Base-by-base conservation (phyloP, 1,139 yeast genomes). In the Blastobotrys persicus region DNA sequence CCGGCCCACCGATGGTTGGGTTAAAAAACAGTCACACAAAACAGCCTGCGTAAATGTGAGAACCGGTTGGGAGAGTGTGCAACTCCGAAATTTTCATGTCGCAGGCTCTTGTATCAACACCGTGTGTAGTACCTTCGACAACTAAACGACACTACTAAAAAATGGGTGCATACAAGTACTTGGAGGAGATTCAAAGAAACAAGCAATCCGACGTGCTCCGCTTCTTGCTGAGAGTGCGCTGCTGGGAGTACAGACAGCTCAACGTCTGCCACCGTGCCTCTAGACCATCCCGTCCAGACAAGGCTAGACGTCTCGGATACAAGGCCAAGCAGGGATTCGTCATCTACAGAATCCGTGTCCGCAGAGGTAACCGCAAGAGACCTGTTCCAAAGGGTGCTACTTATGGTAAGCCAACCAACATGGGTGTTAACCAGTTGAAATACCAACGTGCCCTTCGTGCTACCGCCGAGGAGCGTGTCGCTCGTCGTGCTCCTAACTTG, bases 331-430 rank as follows among this genome's bases (percentile, higher is more conserved):
- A 92, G 82, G 98, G 98, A 68, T 92, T 88, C 75, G 97, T 88
- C 65, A 82, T 92, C 83, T 92, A 79, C 96, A 87, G 98, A 79
- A 79, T 91, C 76, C 89, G 98, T 80, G 98, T 92, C 70, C 89
- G 98, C 83, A 88, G 98, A 81, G 98, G 98, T 83, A 92, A 94
- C 83, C 91, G 98, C 85, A 92, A 92, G 96, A 88, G 96, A 82
- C 98, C 97, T 71, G 98, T 86, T 71, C 91, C 95, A 81, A 92
- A 92, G 92, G 98, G 98, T 87, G 98, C 97, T 71, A 92, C 98
- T 75, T 91, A 91, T 85, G 98, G 98, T 88, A 92, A 92, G 87
- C 98, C 98, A 85, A 92, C 98, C 82, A 92, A 92, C 95, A 96
- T 88, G 82, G 98, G 98, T 88, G 94, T 92, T 68, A 84, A 84